Evolutionary conservation across 2,329 filamentous ascomycete species (phyloP), one percentile per base, ranked within the genome.

Genomic region (Pestalotiopsis sp.): DNA sequence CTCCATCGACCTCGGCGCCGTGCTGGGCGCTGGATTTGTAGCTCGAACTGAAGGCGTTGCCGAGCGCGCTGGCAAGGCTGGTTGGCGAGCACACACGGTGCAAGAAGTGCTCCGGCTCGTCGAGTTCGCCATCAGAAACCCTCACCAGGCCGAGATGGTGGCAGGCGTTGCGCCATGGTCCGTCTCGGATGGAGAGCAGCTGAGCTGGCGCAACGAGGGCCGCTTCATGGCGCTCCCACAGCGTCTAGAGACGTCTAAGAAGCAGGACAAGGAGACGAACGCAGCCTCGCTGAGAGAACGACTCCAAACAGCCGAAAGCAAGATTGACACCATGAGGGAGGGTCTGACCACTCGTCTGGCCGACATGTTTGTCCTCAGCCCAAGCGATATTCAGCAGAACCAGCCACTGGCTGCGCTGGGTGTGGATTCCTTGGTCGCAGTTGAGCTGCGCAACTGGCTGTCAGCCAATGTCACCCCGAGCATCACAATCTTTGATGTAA

Each of bases 341-440:
- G 63, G 36, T 27, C 27, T 66, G 27, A 39, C 49, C 14, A 57
- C n/a, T 23, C 63, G 63, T 11, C 31, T 66, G 49, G 63, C 63
- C 27, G 63, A 66, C 25, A 66, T 66, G 63, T 66, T 66, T 17
- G 63, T 66, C 14, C 41, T 66, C 17, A n/a, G 41, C 23, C 36
- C 63, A n/a, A 13, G 45, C 13, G 63, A 66, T 20, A 66, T 74
- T 20, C 68, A 72, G 31, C 63, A 70, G 2, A 20, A 12, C 27
- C 60, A 67, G 62, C 68, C 69, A 2, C 67, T 71, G n/a, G 62
- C 68, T 3, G 57, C 68, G 5, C 36, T 67, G 7, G 65, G 65
- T 20, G 57, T 67, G n/a, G 65, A 67, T 36, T 67, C 65, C 14
- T 60, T 67, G 56, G 57, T 67, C 14, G 65, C 65, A 36, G 65